A percentile compares a stretch with the other conserved stretches of the same genome.
phyloP scores from a whole-genome alignment of 2,329 filamentous ascomycete genomes.

The Ophiostoma ulmi region DNA sequence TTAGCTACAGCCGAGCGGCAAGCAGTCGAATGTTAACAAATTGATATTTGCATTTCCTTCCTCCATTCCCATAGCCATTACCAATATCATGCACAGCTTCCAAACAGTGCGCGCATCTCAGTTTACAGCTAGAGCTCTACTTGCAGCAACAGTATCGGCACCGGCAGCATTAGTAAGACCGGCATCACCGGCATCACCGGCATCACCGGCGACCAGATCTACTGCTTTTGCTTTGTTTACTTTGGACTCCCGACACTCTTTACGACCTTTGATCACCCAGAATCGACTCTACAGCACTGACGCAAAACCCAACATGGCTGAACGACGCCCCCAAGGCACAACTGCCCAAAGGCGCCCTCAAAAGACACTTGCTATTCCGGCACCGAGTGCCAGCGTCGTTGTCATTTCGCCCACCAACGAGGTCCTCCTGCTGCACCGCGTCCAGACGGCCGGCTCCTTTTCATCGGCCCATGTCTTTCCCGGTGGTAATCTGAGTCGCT shows the following conservation, averaged over 20 bases:
- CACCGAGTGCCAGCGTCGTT: slow-evolving; percentile 56
- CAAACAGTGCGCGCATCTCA: slow-evolving; percentile 12
- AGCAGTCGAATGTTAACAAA: not conserved
- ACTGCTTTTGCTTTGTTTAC: slow-evolving; percentile 4
- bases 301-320: not conserved
- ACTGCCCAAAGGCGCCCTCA: slow-evolving; percentile 7
- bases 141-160: not conserved
- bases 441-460: slow-evolving; percentile 76
- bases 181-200: too few species aligned
- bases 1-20: not conserved
- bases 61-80: not conserved
- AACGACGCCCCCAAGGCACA: not conserved
- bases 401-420: slow-evolving; percentile 82
- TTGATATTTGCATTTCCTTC: not conserved
- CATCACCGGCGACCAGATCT: not conserved
- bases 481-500: slow-evolving; percentile 73
- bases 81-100: slow-evolving; percentile 17
- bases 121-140: not conserved
- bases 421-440: slow-evolving; percentile 80
- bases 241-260: not conserved
- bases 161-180: not conserved
- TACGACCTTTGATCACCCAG: not conserved
- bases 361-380: slow-evolving; percentile 20
- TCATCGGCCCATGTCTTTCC: slow-evolving; percentile 93
- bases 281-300: not conserved